These are phyloP conservation scores for Pyrus bretschneideri DNA, from an alignment of 306 rosid genomes.

Conservation along the genomic window DNA sequence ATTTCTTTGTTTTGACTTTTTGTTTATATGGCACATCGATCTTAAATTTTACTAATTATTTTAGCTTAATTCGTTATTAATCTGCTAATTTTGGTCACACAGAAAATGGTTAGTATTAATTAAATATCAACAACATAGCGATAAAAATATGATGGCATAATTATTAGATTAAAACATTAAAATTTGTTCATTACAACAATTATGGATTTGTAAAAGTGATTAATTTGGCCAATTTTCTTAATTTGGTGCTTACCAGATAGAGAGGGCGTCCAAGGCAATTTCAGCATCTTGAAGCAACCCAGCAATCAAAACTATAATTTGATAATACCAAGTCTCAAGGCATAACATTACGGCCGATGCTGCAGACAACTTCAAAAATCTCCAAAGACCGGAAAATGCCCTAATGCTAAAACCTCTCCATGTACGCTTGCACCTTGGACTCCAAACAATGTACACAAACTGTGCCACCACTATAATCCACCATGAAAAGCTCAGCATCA, in stretches of 20 bases:
- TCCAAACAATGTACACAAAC: background rate
- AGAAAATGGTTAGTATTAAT: background rate
- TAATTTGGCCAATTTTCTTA: no score
- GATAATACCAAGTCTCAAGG: conserved; percentile 49
- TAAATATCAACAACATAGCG: no score
- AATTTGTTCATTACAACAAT: background rate
- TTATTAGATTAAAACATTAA: no score
- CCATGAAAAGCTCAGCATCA: background rate
- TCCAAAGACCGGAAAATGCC: conserved; percentile 43
- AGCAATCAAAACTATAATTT: conserved; percentile 39
- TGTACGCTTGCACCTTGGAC: background rate
- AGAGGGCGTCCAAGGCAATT: conserved; percentile 44
- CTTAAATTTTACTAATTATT: no score
- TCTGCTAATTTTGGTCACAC: background rate
- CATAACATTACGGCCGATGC: conserved; percentile 54
- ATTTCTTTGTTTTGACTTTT: no score
- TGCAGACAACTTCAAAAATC: conserved; percentile 33
- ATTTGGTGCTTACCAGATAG: conserved; percentile 36
- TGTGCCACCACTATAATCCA: conserved; percentile 17
- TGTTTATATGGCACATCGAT: no score
- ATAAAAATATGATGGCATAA: no score
- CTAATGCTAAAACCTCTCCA: conserved; percentile 39
- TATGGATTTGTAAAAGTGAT: background rate
- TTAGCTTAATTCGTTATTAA: no score
- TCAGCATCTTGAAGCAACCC: conserved; percentile 44